Evolutionary conservation across 2,329 filamentous ascomycete species (phyloP).

Genomic region (Trichoderma atrobrunneum): DNA sequence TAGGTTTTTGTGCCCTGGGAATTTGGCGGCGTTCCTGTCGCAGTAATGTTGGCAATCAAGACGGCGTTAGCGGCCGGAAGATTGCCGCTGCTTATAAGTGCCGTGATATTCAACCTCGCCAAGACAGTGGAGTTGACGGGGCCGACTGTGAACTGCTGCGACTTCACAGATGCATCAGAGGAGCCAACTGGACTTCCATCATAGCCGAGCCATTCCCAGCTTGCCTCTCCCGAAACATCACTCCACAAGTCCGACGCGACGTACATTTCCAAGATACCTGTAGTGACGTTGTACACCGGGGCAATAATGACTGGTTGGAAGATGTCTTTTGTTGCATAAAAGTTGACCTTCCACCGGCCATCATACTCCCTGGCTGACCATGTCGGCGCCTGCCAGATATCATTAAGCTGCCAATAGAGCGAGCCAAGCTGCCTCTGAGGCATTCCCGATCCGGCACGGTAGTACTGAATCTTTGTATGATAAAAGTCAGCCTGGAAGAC

Average conservation of each 20-base stretch:
- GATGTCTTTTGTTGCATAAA: conserved; percentile 8
- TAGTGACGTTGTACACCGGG: conserved; percentile 1
- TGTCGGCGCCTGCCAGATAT: conserved; percentile 8
- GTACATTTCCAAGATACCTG: not conserved
- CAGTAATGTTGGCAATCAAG: conserved; percentile 1
- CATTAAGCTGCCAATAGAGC: conserved; percentile 9
- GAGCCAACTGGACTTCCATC: conserved; percentile 2
- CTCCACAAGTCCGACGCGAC: not conserved
- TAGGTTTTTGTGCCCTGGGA: not conserved
- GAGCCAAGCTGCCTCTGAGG: conserved; percentile 1
- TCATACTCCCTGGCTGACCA: conserved; percentile 7
- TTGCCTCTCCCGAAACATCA: not conserved
- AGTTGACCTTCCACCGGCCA: conserved; percentile 5
- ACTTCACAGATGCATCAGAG: not conserved
- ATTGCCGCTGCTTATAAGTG: not conserved
- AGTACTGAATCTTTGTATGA: conserved; percentile 7
- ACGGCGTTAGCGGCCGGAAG: not conserved
- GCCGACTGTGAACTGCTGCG: not conserved
- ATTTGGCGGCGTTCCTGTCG: not conserved
- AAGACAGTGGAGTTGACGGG: conserved; percentile 4
- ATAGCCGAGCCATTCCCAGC: conserved; percentile 9
- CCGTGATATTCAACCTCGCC: not conserved
- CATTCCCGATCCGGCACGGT: not conserved
- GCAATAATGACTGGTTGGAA: conserved; percentile 7
- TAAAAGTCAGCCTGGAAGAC: conserved; percentile 4